phyloP scores from a whole-genome alignment of 768 basidiomycete genomes.

The Lactarius sanguifluus region DNA sequence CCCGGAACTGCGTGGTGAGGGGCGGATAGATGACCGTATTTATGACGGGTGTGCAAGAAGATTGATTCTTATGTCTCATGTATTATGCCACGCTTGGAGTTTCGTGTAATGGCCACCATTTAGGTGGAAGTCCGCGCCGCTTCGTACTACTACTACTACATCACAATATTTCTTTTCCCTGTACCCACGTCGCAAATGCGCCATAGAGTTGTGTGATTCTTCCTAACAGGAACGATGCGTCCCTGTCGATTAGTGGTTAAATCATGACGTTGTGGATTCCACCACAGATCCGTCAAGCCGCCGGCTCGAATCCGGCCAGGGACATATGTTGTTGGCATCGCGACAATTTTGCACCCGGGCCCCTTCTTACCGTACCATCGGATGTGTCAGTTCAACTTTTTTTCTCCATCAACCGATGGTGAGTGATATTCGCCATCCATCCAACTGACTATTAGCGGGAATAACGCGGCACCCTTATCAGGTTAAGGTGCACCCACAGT shows the following conservation, averaged over 20 bases:
- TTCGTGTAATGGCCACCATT: background rate
- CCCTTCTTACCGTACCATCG: background rate
- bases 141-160: background rate
- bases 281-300: conserved; percentile 24
- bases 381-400: background rate
- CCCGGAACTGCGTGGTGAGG: background rate
- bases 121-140: background rate
- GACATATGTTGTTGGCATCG: conserved; percentile 3
- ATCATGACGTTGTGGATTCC: conserved; percentile 28
- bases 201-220: background rate
- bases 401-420: background rate
- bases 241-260: conserved; percentile 29
- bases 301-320: conserved; percentile 27
- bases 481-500: background rate
- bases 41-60: conserved; percentile 1
- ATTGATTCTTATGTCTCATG: background rate
- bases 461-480: background rate
- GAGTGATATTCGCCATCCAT: background rate
- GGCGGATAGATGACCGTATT: background rate
- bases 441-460: background rate
- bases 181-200: no score
- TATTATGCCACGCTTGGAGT: background rate
- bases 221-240: background rate
- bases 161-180: background rate
- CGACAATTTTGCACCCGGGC: background rate